These are phyloP conservation scores for Saccharomyces hybrid DNA, from an alignment of 1,139 yeast species.

Conservation along the genomic window DNA sequence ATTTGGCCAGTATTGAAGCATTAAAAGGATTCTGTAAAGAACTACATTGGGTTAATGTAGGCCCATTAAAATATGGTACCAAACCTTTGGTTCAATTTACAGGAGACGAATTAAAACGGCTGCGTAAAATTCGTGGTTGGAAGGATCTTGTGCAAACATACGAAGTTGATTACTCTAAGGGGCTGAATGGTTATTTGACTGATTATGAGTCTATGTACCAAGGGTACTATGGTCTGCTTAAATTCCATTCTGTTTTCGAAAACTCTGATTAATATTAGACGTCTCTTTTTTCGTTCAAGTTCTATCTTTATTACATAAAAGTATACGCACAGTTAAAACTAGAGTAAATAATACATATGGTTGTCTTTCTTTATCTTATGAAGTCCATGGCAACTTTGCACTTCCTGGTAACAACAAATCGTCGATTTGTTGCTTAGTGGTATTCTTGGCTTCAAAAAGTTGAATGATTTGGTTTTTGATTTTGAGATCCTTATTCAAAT, in stretches of 20 bases:
- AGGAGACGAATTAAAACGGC: constrained; percentile 50
- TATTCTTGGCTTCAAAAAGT: constrained; percentile 1
- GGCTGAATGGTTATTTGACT: constrained; percentile 49
- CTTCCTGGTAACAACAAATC: constrained; percentile 3
- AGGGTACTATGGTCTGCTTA: constrained; percentile 60
- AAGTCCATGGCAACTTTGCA: not conserved
- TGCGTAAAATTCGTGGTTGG: constrained; percentile 60
- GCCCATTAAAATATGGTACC: constrained; percentile 83
- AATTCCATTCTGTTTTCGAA: constrained; percentile 31
- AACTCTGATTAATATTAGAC: not conserved
- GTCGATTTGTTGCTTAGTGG: constrained; percentile 1
- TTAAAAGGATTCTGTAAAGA: constrained; percentile 37
- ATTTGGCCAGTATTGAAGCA: constrained; percentile 54
- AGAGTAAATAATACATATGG: not conserved
- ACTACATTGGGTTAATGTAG: constrained; percentile 73
- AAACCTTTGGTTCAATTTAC: constrained; percentile 74
- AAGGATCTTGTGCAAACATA: constrained; percentile 36
- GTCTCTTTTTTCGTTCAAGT: not conserved
- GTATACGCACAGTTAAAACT: not conserved
- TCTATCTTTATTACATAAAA: not conserved
- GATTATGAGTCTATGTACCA: constrained; percentile 64
- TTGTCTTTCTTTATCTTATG: not conserved
- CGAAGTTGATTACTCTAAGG: constrained; percentile 20
- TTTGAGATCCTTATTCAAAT: not conserved
- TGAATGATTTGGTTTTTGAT: not conserved